Percentiles rank a stretch among this genome's conserved stretches.
Evolutionary conservation across 164 flowering plant species (phyloP).

Genomic region (Magnolia officinalis): DNA sequence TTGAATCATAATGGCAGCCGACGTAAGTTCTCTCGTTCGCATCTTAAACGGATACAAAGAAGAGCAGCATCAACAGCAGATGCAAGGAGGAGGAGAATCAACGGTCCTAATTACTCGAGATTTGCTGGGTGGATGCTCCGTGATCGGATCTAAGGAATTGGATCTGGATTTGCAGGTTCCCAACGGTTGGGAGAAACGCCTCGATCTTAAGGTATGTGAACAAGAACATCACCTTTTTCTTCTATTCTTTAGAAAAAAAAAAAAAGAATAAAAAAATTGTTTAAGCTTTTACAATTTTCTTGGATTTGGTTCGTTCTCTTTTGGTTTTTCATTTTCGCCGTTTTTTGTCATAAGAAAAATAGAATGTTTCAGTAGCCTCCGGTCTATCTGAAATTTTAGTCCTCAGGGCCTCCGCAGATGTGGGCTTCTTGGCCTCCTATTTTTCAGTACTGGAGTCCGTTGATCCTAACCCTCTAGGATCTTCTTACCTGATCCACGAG

Average conservation of each 20-base stretch:
- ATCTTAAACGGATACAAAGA: slow-evolving; percentile 35
- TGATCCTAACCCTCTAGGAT: no score
- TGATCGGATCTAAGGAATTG: slow-evolving; percentile 51
- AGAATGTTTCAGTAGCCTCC: no score
- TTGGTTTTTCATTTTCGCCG: background rate
- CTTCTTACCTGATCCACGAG: no score
- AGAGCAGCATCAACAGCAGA: slow-evolving; percentile 17
- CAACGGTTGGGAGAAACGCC: slow-evolving; percentile 41
- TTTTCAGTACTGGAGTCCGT: no score
- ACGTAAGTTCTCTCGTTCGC: slow-evolving; percentile 46
- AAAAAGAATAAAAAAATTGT: no score
- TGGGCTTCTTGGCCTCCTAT: no score
- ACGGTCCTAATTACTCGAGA: slow-evolving; percentile 56
- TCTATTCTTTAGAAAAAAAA: no score
- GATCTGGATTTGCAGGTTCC: slow-evolving; percentile 82
- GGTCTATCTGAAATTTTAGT: no score
- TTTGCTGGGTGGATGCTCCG: slow-evolving; percentile 47
- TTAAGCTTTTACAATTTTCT: background rate
- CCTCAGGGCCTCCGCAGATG: no score
- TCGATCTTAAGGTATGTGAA: slow-evolving; percentile 24
- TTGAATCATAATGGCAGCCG: slow-evolving; percentile 53
- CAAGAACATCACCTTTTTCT: background rate
- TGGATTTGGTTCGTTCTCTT: background rate
- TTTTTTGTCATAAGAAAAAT: background rate
- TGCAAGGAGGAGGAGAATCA: slow-evolving; percentile 13